Conservation (phyloP, 164 flowering plant genomes). For the Umbilicus rupestris region DNA sequence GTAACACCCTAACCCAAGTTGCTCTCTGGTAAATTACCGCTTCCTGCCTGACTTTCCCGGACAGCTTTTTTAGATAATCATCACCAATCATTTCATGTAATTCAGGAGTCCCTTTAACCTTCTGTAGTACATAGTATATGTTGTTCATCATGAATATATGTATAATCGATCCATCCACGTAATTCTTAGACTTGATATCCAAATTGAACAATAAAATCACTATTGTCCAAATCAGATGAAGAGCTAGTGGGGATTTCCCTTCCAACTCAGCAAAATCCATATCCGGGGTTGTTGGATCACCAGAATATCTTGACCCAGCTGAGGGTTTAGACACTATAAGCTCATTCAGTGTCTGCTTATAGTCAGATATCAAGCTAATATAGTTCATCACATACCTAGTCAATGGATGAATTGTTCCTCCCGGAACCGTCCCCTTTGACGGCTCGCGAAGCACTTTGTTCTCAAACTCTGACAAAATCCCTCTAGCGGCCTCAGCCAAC, state of each 20-base stretch:
- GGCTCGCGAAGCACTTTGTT: constrained; percentile 66
- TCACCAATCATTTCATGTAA: constrained; percentile 76
- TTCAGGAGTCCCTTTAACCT: constrained; percentile 62
- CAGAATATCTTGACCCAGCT: constrained; percentile 39
- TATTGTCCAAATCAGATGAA: constrained; percentile 80
- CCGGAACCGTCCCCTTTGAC: constrained; percentile 61
- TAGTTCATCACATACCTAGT: constrained; percentile 92
- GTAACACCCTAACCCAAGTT: constrained; percentile 61
- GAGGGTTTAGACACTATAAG: constrained; percentile 64
- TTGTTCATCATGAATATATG: constrained; percentile 86
- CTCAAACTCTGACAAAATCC: constrained; percentile 79
- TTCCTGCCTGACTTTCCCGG: constrained; percentile 46
- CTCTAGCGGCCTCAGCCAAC: constrained; percentile 70
- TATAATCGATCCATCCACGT: constrained; percentile 53
- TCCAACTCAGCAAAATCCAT: constrained; percentile 52
- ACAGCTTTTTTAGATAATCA: constrained; percentile 49
- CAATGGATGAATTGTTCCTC: constrained; percentile 80
- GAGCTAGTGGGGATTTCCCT: constrained; percentile 39
- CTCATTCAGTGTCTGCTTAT: constrained; percentile 52
- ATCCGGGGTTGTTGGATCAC: constrained; percentile 42
- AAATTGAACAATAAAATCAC: constrained; percentile 57
- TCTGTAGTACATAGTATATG: constrained; percentile 72
- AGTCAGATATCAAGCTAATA: constrained; percentile 63
- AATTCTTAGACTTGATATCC: constrained; percentile 70
- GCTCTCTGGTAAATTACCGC: constrained; percentile 65